Evolutionary conservation across 2,329 filamentous ascomycete genomes (phyloP).

Genomic region (Penicillium frequentans): DNA sequence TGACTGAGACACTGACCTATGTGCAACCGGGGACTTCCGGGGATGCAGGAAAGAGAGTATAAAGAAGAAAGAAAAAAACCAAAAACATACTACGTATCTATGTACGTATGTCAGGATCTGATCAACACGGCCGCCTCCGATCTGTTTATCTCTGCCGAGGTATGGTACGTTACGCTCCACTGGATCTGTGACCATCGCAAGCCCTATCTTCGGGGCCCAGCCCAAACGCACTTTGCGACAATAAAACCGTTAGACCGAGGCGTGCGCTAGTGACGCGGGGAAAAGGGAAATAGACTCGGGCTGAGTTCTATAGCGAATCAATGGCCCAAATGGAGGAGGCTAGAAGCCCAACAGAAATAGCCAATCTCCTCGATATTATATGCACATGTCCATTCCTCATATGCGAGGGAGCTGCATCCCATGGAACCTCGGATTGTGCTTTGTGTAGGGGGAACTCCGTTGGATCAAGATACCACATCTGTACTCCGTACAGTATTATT

Average conservation of each 20-base stretch:
- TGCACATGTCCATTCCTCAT: background rate
- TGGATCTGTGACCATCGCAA: background rate
- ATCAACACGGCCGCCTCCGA: slow-evolving; percentile 4
- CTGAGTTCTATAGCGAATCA: background rate
- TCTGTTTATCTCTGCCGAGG: background rate
- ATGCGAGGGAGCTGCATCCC: background rate
- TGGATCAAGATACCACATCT: background rate
- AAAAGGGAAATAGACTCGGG: slow-evolving; percentile 1
- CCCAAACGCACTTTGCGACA: background rate
- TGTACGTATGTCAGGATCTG: background rate
- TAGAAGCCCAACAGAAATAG: background rate
- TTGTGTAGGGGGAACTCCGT: background rate
- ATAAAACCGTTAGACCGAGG: slow-evolving; percentile 7
- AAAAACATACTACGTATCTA: no score
- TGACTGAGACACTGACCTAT: no score
- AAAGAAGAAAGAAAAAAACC: background rate
- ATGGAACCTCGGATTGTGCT: background rate
- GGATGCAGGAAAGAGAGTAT: background rate
- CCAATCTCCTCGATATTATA: background rate
- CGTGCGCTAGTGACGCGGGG: slow-evolving; percentile 15
- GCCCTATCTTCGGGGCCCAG: background rate
- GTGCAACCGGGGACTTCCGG: slow-evolving; percentile 6
- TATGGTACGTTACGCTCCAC: background rate
- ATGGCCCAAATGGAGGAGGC: background rate
- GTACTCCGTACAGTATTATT: background rate